These are phyloP conservation scores for Vitis amurensis DNA, from an alignment of 164 flowering plant genomes.

Conservation along the genomic window DNA sequence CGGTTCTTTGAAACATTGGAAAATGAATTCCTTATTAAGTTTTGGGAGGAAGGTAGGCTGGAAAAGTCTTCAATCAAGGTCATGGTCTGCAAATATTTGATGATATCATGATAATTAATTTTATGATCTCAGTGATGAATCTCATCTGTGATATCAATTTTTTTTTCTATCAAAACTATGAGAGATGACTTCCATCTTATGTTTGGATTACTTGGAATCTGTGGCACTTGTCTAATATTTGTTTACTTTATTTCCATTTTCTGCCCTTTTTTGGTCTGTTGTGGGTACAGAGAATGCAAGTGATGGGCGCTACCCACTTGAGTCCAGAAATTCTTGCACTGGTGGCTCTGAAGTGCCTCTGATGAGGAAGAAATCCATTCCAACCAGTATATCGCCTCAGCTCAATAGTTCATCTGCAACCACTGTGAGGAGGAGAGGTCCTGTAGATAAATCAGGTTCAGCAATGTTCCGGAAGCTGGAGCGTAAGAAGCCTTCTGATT, in stretches of 20 bases:
- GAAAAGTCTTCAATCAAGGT: too few relatives aligned
- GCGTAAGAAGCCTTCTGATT: conserved; percentile 43
- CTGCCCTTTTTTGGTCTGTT: conserved; percentile 2
- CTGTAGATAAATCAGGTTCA: conserved; percentile 35
- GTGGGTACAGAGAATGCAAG: conserved; percentile 44
- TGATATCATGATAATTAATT: too few relatives aligned
- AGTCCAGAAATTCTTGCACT: conserved; percentile 25
- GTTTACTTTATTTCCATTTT: background rate
- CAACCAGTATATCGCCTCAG: conserved; percentile 35
- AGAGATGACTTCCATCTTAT: too few relatives aligned
- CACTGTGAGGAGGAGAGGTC: conserved; percentile 45
- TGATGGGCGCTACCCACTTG: conserved; percentile 38
- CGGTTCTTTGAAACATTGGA: too few relatives aligned
- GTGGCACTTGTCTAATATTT: background rate
- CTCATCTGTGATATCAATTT: too few relatives aligned
- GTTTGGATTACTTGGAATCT: background rate
- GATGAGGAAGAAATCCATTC: conserved; percentile 23
- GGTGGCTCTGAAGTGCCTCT: conserved; percentile 29
- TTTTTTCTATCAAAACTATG: too few relatives aligned
- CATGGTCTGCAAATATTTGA: too few relatives aligned
- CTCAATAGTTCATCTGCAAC: conserved; percentile 41
- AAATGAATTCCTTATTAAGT: too few relatives aligned
- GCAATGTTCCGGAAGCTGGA: conserved; percentile 44
- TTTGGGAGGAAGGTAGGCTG: too few relatives aligned
- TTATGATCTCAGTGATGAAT: too few relatives aligned